Conservation (phyloP, 306 rosid genomes). For the Quercus agrifolia region DNA sequence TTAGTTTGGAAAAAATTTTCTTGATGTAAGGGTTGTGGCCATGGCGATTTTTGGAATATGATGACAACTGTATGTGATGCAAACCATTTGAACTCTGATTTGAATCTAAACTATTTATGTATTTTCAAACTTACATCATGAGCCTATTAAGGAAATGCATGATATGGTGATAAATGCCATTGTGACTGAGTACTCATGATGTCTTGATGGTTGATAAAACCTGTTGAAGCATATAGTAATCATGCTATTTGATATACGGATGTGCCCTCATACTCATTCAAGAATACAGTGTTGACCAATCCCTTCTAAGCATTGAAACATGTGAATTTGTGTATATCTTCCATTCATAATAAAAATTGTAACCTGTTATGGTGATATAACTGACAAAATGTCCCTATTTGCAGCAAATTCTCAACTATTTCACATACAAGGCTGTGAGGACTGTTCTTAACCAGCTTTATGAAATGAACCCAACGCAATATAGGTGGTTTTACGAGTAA, state of each 20-base stretch:
- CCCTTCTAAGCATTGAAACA: background rate
- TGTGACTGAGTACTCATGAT: background rate
- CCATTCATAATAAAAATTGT: background rate
- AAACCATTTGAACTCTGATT: background rate
- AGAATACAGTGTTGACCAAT: background rate
- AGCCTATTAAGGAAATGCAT: background rate
- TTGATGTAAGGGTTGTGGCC: background rate
- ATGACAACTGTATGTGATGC: no score
- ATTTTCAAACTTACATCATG: background rate
- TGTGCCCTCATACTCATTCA: background rate
- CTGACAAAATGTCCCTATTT: conserved; percentile 27
- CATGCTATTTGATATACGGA: background rate
- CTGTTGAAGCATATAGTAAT: background rate
- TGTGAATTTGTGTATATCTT: background rate
- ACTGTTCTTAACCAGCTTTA: conserved; percentile 86
- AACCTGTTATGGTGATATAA: conserved; percentile 18
- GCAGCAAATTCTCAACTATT: conserved; percentile 94
- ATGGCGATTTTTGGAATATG: background rate
- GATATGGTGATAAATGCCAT: background rate
- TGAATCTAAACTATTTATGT: background rate
- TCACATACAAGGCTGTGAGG: conserved; percentile 94
- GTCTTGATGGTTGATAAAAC: background rate
- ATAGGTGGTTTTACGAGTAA: conserved; percentile 91
- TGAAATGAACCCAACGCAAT: conserved; percentile 92
- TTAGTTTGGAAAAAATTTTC: background rate